These are phyloP conservation scores for Trichoderma harzianum DNA, from an alignment of 2,329 filamentous ascomycete genomes.

Conservation along the genomic window DNA sequence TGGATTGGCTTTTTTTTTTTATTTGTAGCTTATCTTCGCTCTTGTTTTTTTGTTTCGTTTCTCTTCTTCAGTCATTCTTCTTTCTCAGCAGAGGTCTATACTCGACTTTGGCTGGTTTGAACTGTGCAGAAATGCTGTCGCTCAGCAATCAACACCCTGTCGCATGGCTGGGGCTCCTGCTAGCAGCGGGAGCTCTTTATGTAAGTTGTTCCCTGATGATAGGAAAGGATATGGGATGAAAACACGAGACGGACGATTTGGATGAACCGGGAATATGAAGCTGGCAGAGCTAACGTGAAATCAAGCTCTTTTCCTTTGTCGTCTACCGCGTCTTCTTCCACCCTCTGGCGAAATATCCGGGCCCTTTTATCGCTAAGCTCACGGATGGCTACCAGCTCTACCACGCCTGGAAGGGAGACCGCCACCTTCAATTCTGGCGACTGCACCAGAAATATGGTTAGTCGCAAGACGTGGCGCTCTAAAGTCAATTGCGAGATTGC, in stretches of 20 bases:
- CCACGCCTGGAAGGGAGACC: conserved; percentile 70
- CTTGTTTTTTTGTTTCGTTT: background rate
- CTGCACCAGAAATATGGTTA: conserved; percentile 69
- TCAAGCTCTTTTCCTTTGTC: conserved; percentile 40
- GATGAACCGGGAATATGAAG: background rate
- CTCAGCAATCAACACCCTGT: conserved; percentile 30
- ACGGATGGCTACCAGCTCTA: conserved; percentile 67
- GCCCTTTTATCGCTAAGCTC: conserved; percentile 60
- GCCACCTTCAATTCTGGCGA: conserved; percentile 69
- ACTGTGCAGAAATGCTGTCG: conserved; percentile 20
- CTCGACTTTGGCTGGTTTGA: background rate
- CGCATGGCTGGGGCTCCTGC: conserved; percentile 35
- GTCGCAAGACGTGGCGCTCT: conserved; percentile 15
- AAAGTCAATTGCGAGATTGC: background rate
- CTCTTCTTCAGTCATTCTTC: background rate
- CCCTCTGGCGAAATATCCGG: conserved; percentile 62
- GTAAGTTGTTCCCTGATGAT: conserved; percentile 33
- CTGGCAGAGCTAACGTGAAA: background rate
- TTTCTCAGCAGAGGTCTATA: background rate
- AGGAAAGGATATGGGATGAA: background rate
- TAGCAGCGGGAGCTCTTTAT: conserved; percentile 39
- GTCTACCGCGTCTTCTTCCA: conserved; percentile 62
- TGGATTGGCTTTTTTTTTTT: background rate
- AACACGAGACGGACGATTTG: background rate
- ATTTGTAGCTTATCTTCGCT: background rate